These are phyloP conservation scores for Candida coquimbonensis DNA, from an alignment of 805 yeast genomes.

Conservation along the genomic window DNA sequence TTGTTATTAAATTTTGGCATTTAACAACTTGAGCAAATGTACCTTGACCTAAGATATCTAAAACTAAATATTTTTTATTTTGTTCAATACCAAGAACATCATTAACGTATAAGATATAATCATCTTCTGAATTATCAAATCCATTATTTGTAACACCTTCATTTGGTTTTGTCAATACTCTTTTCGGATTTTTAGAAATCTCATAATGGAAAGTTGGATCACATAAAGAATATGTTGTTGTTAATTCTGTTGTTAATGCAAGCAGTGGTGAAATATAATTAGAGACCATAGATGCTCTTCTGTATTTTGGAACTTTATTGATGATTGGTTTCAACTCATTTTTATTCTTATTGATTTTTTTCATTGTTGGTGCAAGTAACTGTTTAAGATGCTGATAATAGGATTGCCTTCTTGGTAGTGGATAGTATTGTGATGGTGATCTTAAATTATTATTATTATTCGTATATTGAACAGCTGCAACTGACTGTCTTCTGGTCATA, in stretches of 20 bases:
- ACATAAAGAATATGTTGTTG: constrained; percentile 79
- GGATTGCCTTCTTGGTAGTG: constrained; percentile 18
- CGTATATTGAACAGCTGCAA: constrained; percentile 24
- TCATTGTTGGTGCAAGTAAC: constrained; percentile 42
- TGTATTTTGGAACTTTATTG: constrained; percentile 58
- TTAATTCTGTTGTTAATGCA: constrained; percentile 70
- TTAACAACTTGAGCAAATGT: constrained; percentile 98
- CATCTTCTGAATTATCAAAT: constrained; percentile 79
- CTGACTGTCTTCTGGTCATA: constrained; percentile 30
- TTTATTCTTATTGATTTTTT: constrained; percentile 29
- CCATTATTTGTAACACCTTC: constrained; percentile 81
- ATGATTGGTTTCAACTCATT: constrained; percentile 55
- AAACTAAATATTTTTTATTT: constrained; percentile 77
- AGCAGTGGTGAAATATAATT: constrained; percentile 68
- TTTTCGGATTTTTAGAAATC: constrained; percentile 77
- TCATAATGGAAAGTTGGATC: constrained; percentile 80
- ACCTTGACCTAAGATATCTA: constrained; percentile 91
- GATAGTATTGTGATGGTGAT: constrained; percentile 6
- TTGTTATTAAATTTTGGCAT: constrained; percentile 61
- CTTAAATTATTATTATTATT: constrained; percentile 11
- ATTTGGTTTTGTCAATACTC: constrained; percentile 89
- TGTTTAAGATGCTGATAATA: constrained; percentile 26
- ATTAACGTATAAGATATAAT: constrained; percentile 88
- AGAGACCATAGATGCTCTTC: constrained; percentile 61
- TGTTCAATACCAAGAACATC: constrained; percentile 86